Conservation (phyloP, 2,329 filamentous ascomycete genomes). For the Tolypocladium pustulatum region DNA sequence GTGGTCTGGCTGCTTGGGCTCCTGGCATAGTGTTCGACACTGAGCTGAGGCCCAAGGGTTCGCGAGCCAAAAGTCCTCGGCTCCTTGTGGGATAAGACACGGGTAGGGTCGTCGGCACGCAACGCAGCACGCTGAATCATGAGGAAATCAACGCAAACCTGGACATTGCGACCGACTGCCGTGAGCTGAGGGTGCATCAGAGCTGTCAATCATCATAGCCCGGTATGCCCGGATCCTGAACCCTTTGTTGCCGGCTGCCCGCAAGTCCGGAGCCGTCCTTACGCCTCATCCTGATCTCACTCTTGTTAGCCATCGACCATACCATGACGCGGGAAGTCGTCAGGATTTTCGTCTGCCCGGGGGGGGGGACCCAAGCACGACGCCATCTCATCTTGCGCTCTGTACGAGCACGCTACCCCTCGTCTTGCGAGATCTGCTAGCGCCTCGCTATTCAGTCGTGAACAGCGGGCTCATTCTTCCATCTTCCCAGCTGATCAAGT, state of each 20-base stretch:
- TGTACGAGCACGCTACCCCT: too few relatives aligned
- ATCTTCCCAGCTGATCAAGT: too few relatives aligned
- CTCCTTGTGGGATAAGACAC: too few relatives aligned
- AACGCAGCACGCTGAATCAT: not conserved
- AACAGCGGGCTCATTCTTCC: too few relatives aligned
- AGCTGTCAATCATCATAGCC: not conserved
- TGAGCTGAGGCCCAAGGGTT: too few relatives aligned
- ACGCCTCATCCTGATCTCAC: not conserved
- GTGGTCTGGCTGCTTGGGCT: not conserved
- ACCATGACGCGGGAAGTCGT: not conserved
- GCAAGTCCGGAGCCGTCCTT: not conserved
- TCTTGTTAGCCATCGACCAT: not conserved
- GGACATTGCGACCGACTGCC: not conserved
- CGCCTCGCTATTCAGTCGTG: not conserved
- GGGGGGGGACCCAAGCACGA: too few relatives aligned
- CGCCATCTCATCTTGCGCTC: too few relatives aligned
- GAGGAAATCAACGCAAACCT: not conserved
- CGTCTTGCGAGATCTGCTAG: not conserved
- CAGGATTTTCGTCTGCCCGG: not conserved
- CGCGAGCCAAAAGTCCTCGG: too few relatives aligned
- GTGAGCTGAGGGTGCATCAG: not conserved
- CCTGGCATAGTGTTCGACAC: not conserved
- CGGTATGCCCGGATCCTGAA: not conserved
- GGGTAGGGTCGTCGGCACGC: too few relatives aligned
- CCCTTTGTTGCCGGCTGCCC: not conserved